These are phyloP conservation scores for Trichoderma sp. DNA, from an alignment of 2,329 filamentous ascomycete species.

Conservation along the genomic window DNA sequence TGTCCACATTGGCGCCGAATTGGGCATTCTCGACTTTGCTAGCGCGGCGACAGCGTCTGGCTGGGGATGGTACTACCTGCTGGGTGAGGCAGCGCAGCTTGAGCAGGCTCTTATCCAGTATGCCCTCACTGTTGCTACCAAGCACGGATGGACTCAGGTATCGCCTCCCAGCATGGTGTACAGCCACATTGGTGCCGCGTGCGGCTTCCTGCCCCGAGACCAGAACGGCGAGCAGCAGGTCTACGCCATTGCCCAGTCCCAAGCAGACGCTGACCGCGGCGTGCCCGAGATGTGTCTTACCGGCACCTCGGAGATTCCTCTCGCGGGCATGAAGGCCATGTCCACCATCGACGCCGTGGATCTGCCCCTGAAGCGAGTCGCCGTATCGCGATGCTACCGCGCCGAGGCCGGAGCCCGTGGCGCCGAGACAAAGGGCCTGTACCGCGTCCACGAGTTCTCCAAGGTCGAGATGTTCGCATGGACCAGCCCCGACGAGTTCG, in stretches of 20 bases:
- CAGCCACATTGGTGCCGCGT: constrained; percentile 82
- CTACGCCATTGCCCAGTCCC: constrained; percentile 69
- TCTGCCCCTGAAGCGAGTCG: constrained; percentile 76
- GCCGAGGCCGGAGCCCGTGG: constrained; percentile 91
- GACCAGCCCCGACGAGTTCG: constrained; percentile 58
- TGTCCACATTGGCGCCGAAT: constrained; percentile 77
- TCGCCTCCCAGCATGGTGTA: constrained; percentile 89
- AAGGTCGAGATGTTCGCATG: constrained; percentile 98
- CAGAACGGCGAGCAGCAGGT: constrained; percentile 88
- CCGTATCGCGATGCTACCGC: constrained; percentile 87
- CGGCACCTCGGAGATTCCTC: constrained; percentile 90
- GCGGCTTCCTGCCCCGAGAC: constrained; percentile 92
- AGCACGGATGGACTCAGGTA: constrained; percentile 74
- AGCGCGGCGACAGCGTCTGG: constrained; percentile 77
- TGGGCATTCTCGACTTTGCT: constrained; percentile 89
- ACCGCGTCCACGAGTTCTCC: constrained; percentile 96
- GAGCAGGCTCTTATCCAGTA: constrained; percentile 92
- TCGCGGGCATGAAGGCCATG: constrained; percentile 85
- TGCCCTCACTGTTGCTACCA: constrained; percentile 68
- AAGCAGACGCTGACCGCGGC: constrained; percentile 56
- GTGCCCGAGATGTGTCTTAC: constrained; percentile 73
- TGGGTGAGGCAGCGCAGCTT: constrained; percentile 88
- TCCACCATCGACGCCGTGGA: constrained; percentile 60
- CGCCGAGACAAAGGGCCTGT: constrained; percentile 87
- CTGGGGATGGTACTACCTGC: constrained; percentile 97